Evolutionary conservation across 805 yeast species (phyloP), one percentile per base, ranked within the genome.

Genomic region (Yarrowia deformans): DNA sequence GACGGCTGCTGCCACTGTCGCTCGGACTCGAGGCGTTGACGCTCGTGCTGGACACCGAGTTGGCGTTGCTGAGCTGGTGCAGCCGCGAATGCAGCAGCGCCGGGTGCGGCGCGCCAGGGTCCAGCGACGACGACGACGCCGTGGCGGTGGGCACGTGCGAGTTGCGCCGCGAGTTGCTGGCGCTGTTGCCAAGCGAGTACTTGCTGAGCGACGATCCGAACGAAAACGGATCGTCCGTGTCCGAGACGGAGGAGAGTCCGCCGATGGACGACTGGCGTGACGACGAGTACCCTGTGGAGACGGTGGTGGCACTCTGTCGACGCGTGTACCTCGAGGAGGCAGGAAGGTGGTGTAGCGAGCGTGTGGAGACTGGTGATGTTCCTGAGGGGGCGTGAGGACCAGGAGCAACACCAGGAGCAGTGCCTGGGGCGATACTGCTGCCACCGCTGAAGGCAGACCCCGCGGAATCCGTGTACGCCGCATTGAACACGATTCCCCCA

Each of bases 211-310:
- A 71, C 49, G 72, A 34, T 45, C 74, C 29, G 52, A 70, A 48
- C 58, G 66, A 43, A 19, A 74, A 70, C 10, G 76, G 75, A 60
- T 74, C 77, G 42, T 74, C 76, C 16, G 68, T 74, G 56, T 74
- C 76, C 3, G 74, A 72, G 10, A 74, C 75, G 1, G 74, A 72
- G 1, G 76, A 74, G 9, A 72, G 60, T 8, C 75, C 75, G 29
- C 75, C 70, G 16, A 74, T 72, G 4, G 76, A 74, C 35, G 70
- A 67, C 40, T 75, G 71, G 0, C 76, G 70, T 14, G 70, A 61
- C 13, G 74, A 70, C 40, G 71, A 58, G 49, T 69, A 68, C 16
- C 73, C 70, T 7, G 71, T 69, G 29, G 72, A 42, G 43, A 66
- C 48, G 8, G 71, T 71, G 48, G 73, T 61, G 3, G 73, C 71